Conservation (phyloP, 495 filamentous ascomycete genomes). For the Penicillium diatomitis region DNA sequence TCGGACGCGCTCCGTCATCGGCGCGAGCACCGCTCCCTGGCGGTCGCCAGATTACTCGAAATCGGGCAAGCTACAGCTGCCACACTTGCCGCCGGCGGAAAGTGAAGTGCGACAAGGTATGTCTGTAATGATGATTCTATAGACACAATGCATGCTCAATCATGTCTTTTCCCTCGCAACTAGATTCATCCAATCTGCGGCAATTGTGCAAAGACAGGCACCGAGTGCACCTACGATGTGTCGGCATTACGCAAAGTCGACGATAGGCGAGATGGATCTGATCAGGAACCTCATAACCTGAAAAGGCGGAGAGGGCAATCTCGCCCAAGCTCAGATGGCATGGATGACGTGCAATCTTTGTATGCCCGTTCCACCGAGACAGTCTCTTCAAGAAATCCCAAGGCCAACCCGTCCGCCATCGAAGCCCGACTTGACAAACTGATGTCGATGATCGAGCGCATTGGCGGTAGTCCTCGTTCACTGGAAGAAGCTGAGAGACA, state of each 20-base stretch:
- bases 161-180: too few species aligned
- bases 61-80: constrained; percentile 42
- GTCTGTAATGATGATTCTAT: too few species aligned
- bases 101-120: constrained; percentile 40
- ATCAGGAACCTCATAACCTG: constrained; percentile 18
- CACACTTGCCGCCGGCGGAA: constrained; percentile 41
- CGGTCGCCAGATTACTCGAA: constrained; percentile 39
- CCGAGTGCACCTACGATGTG: constrained; percentile 36
- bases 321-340: constrained; percentile 25
- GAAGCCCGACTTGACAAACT: constrained; percentile 37
- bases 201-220: constrained; percentile 37
- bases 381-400: constrained; percentile 16
- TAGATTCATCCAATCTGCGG: constrained; percentile 42
- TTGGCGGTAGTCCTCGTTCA: constrained; percentile 26
- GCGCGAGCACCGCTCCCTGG: constrained; percentile 14
- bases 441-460: constrained; percentile 36
- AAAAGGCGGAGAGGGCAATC: constrained; percentile 28
- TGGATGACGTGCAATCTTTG: constrained; percentile 31
- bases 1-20: constrained; percentile 6
- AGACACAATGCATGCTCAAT: neutral
- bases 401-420: constrained; percentile 27
- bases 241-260: constrained; percentile 22
- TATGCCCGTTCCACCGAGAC: constrained; percentile 24
- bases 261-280: constrained; percentile 4
- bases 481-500: constrained; percentile 19